phyloP scores from a whole-genome alignment of 352 stramenopile genomes.

The Globisporangium carolinianum region DNA sequence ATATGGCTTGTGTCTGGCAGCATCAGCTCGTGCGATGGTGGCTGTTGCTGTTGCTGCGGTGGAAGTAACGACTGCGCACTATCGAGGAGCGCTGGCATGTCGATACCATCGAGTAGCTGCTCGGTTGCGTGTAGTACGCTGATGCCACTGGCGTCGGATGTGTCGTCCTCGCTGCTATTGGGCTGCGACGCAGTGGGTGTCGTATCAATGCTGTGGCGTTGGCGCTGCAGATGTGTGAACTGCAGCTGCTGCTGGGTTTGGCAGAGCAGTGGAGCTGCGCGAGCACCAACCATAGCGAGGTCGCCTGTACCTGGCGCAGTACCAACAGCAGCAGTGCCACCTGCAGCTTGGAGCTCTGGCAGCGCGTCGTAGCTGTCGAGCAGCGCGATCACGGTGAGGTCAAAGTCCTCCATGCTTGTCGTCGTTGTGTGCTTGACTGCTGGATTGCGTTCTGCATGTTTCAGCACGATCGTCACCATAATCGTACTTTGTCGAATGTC shows the following conservation, averaged over 20 bases:
- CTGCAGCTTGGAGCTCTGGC: conserved; percentile 1
- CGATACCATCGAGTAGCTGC: conserved; percentile 10
- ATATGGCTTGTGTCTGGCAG: neutral
- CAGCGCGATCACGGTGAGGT: conserved; percentile 12
- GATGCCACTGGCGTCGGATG: neutral
- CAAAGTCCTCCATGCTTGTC: conserved; percentile 9
- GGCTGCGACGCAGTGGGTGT: neutral
- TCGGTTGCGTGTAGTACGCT: conserved; percentile 5
- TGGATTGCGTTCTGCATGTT: too few relatives aligned
- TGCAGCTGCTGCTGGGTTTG: neutral
- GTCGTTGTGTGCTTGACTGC: too few relatives aligned
- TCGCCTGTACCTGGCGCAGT: too few relatives aligned
- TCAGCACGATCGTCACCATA: too few relatives aligned
- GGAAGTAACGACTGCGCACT: neutral
- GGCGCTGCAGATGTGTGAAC: neutral
- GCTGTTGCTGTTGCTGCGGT: neutral
- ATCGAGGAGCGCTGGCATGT: conserved; percentile 2
- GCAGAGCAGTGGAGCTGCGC: neutral
- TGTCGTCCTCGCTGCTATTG: neutral
- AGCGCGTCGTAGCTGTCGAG: conserved; percentile 12
- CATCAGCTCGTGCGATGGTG: neutral
- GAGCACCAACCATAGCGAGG: too few relatives aligned
- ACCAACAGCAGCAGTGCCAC: too few relatives aligned
- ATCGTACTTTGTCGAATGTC: too few relatives aligned
- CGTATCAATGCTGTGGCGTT: neutral